Evolutionary conservation across 306 rosid species (phyloP).

Genomic region (Aeschynomene evenia): DNA sequence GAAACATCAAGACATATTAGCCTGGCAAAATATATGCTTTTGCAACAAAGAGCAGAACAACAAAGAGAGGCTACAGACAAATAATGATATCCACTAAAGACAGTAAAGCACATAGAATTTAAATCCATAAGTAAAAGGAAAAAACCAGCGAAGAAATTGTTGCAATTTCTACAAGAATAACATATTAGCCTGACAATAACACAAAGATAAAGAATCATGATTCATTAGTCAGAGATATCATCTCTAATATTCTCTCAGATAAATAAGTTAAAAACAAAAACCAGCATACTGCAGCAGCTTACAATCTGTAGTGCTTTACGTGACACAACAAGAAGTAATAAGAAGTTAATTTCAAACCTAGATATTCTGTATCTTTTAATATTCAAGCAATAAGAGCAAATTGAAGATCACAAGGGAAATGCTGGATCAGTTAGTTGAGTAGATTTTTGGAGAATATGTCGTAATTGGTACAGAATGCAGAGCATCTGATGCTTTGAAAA

Average conservation of each 20-base stretch:
- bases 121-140: not conserved
- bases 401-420: not conserved
- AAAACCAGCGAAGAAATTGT: not conserved
- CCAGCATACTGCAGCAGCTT: not conserved
- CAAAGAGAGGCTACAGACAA: too few species aligned
- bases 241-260: not conserved
- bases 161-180: not conserved
- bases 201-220: not conserved
- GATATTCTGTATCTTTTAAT: not conserved
- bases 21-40: too few species aligned
- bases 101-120: not conserved
- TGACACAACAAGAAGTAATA: not conserved
- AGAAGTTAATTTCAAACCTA: not conserved
- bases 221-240: not conserved
- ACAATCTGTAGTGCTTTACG: not conserved
- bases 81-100: not conserved
- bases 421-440: not conserved
- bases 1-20: too few species aligned
- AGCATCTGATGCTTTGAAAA: not conserved
- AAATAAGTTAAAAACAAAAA: not conserved
- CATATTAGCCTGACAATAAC: not conserved
- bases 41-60: too few species aligned
- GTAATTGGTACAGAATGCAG: not conserved
- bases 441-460: not conserved
- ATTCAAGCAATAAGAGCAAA: not conserved